Evolutionary conservation across 177 flowering plant species (phyloP), one percentile per base, ranked within the genome.

Genomic region (Tripterygium wilfordii): DNA sequence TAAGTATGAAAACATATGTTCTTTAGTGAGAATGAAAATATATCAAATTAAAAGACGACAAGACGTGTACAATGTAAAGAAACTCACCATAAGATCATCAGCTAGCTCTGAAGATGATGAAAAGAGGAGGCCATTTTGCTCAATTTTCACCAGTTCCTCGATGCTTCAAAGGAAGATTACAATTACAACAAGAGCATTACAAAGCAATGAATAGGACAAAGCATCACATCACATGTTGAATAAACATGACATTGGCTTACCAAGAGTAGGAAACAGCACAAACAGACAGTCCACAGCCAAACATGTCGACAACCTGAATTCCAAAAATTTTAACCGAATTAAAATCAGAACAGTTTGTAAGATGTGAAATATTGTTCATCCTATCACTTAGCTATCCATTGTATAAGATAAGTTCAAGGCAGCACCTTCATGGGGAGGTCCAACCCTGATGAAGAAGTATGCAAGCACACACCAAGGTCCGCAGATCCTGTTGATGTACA

Each of bases 371-470:
- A n/a, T n/a, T n/a, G n/a, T n/a, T n/a, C n/a, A n/a, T n/a, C n/a
- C n/a, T n/a, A n/a, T n/a, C n/a, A n/a, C n/a, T n/a, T n/a, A n/a
- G n/a, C n/a, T n/a, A n/a, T n/a, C n/a, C n/a, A n/a, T n/a, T n/a
- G n/a, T n/a, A n/a, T n/a, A n/a, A n/a, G n/a, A n/a, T n/a, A n/a
- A n/a, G n/a, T n/a, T n/a, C n/a, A n/a, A 16, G 0, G 24, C 3
- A 1, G 16, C 41, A 92, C 98, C 95, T 92, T 92, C 98, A 92
- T 92, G 10, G 98, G 98, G 54, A 92, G 91, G 61, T 88, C 96
- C 67, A 92, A 69, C 40, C 98, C 98, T 36, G 96, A 92, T 51
- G 96, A 92, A 8, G 98, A 92, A 58, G 96, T 84, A 68, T 92
- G 96, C 66, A 88, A 52, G 61, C 83, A 86, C 58, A 88, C 85